phyloP scores from a whole-genome alignment of 2,329 filamentous ascomycete species.

The Fusarium beomiforme region DNA sequence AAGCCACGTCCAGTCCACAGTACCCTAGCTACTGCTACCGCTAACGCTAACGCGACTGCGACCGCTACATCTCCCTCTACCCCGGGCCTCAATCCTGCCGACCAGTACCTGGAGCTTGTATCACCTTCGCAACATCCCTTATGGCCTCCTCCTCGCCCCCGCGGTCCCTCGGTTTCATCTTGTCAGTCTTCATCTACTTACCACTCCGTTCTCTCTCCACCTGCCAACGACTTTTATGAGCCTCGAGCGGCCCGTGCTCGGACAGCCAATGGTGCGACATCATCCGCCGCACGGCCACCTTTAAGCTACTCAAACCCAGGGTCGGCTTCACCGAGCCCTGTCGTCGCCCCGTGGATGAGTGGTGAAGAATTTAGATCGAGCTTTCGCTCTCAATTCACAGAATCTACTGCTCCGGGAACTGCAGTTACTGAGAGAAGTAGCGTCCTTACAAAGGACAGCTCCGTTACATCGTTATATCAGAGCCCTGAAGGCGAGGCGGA shows the following conservation, averaged over 20 bases:
- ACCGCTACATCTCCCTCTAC: constrained; percentile 10
- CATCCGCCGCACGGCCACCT: constrained; percentile 43
- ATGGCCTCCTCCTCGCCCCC: constrained; percentile 55
- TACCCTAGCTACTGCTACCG: constrained; percentile 23
- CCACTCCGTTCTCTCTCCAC: constrained; percentile 51
- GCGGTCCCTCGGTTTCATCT: constrained; percentile 60
- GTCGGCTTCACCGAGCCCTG: constrained; percentile 49
- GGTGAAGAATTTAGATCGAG: constrained; percentile 65
- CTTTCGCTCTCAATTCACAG: constrained; percentile 65
- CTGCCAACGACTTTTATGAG: constrained; percentile 54
- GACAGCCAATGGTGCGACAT: constrained; percentile 39
- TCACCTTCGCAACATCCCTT: constrained; percentile 45
- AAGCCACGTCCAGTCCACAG: constrained; percentile 42
- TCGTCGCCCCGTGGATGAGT: constrained; percentile 58
- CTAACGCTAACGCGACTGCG: neutral
- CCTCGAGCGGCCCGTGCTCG: constrained; percentile 44
- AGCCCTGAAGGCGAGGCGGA: constrained; percentile 35
- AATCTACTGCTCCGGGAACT: constrained; percentile 67
- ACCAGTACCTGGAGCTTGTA: constrained; percentile 46
- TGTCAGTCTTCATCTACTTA: constrained; percentile 57
- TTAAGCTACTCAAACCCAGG: constrained; percentile 47
- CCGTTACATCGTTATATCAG: constrained; percentile 68
- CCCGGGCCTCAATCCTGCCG: constrained; percentile 43
- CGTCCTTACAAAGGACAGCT: constrained; percentile 81
- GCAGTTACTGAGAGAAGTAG: constrained; percentile 84